Percentiles rank a stretch among this genome's conserved stretches.
phyloP scores from a whole-genome alignment of 495 filamentous ascomycete species.

The Entonaema liquescens region DNA sequence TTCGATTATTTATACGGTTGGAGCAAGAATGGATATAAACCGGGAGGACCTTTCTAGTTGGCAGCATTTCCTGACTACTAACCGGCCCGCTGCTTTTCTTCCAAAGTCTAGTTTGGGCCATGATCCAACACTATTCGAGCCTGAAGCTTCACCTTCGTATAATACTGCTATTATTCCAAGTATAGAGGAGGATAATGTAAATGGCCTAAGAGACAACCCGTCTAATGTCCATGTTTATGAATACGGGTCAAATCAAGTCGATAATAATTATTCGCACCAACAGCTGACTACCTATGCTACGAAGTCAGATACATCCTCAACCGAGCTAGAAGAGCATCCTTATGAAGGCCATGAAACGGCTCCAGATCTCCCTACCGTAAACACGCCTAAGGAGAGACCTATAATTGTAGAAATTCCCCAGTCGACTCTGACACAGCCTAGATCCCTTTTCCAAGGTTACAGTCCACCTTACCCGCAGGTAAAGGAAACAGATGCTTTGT shows the following conservation, averaged over 20 bases:
- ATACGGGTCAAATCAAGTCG: not conserved
- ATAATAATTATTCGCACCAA: not conserved
- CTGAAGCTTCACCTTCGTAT: not conserved
- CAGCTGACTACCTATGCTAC: not conserved
- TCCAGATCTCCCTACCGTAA: conserved; percentile 14
- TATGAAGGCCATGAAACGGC: conserved; percentile 12
- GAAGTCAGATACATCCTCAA: not conserved
- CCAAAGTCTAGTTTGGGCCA: not conserved
- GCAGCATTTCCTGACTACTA: not conserved
- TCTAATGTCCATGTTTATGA: not conserved
- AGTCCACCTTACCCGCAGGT: conserved; percentile 30
- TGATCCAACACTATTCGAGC: not conserved
- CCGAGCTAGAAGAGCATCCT: conserved; percentile 1
- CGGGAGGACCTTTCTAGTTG: not conserved
- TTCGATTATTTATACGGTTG: not conserved
- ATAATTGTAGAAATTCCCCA: conserved; percentile 39
- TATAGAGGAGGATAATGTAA: not conserved
- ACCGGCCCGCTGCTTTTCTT: not conserved
- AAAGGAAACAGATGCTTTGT: conserved; percentile 45
- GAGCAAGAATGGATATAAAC: conserved; percentile 7
- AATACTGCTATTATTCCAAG: not conserved
- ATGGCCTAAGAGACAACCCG: not conserved
- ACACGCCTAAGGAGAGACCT: conserved; percentile 7
- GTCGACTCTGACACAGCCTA: conserved; percentile 41
- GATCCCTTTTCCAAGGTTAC: conserved; percentile 35